A percentile compares a stretch with the other conserved stretches of the same genome.
These are phyloP conservation scores for Brettanomyces naardenensis DNA, from an alignment of 805 yeast species.

Conservation along the genomic window DNA sequence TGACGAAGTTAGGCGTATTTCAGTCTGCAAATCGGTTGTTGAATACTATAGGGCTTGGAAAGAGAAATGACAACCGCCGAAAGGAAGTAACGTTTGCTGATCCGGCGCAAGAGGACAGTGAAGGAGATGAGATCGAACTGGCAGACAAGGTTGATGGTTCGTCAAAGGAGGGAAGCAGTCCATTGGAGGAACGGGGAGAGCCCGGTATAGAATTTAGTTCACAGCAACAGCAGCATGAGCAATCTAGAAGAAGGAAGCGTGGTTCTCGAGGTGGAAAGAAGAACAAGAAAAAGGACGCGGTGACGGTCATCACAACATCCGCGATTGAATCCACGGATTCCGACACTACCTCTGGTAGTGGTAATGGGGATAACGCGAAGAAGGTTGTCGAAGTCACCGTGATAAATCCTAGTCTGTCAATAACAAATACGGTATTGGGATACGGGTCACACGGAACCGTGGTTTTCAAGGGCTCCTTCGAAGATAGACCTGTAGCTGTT, in stretches of 20 bases:
- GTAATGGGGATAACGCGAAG: no score
- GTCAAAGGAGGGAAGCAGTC: not conserved
- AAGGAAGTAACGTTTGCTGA: not conserved
- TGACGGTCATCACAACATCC: not conserved
- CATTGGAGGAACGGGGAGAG: not conserved
- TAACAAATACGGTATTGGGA: constrained; percentile 76
- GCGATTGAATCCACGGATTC: not conserved
- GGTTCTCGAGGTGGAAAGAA: constrained; percentile 82
- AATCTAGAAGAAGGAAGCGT: constrained; percentile 58
- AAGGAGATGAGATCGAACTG: not conserved
- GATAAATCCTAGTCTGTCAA: constrained; percentile 37
- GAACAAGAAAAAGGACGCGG: constrained; percentile 29
- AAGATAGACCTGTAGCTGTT: constrained; percentile 90
- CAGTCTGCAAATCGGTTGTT: constrained; percentile 27
- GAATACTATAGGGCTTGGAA: constrained; percentile 20
- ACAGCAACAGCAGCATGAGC: constrained; percentile 6
- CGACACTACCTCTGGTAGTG: not conserved
- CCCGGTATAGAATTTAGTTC: constrained; percentile 7
- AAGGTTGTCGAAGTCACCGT: constrained; percentile 6
- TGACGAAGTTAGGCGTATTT: constrained; percentile 30
- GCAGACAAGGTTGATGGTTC: not conserved
- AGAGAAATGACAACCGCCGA: not conserved
- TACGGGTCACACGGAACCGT: constrained; percentile 97
- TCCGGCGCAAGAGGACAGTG: not conserved
- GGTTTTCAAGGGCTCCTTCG: constrained; percentile 84